phyloP scores from a whole-genome alignment of 2,329 filamentous ascomycete species.

The Orbilia blumenaviensis region DNA sequence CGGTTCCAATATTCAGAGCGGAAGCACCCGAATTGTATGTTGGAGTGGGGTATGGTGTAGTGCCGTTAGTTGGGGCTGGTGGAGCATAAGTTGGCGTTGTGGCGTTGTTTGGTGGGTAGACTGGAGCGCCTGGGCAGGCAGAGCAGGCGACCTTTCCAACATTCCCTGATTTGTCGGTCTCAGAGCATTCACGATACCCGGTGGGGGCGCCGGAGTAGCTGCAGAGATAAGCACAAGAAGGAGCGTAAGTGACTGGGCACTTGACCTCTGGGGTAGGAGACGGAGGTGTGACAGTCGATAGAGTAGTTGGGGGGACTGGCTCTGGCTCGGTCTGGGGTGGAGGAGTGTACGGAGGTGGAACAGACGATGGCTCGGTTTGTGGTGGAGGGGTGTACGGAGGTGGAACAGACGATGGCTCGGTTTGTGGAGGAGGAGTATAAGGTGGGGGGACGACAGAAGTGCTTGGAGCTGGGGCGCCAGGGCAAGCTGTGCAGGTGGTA shows the following conservation, averaged over 20 bases:
- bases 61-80: constrained; percentile 4
- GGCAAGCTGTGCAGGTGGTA: background rate
- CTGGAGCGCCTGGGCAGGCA: background rate
- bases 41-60: background rate
- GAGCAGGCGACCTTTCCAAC: background rate
- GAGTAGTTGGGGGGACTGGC: background rate
- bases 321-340: background rate
- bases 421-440: background rate
- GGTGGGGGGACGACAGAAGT: background rate
- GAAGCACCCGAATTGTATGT: constrained; percentile 8
- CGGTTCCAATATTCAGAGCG: background rate
- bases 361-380: background rate
- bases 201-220: too few species aligned
- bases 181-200: background rate
- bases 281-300: background rate
- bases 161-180: background rate
- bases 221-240: constrained; percentile 8
- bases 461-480: background rate
- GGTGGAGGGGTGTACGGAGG: constrained; percentile 1
- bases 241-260: background rate
- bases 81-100: background rate
- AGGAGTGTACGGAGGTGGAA: background rate
- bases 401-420: background rate
- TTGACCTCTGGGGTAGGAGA: background rate
- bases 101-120: background rate